Percentiles rank a stretch among this genome's conserved stretches.
phyloP scores from a whole-genome alignment of 75 land plant species.

The Cupressus sempervirens region DNA sequence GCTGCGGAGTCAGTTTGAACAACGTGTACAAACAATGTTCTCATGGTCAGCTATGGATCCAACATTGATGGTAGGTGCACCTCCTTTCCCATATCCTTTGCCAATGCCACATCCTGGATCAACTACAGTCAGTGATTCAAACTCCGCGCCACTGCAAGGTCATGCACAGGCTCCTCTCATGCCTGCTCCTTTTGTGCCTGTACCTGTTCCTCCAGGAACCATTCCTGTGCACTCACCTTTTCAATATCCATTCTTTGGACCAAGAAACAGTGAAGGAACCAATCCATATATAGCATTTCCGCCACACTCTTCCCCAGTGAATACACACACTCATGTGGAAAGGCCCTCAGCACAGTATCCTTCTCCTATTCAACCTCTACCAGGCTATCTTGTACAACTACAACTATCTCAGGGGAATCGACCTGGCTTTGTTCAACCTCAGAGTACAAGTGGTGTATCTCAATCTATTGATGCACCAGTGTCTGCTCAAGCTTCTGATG shows the following conservation, averaged over 20 bases:
- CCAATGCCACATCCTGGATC: slow-evolving; percentile 19
- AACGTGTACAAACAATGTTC: slow-evolving; percentile 56
- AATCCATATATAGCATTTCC: slow-evolving; percentile 57
- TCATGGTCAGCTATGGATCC: slow-evolving; percentile 86
- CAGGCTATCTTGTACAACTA: slow-evolving; percentile 14
- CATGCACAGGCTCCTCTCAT: slow-evolving; percentile 17
- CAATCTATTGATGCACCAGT: neutral
- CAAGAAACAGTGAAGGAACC: slow-evolving; percentile 47
- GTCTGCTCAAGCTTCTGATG: slow-evolving; percentile 3
- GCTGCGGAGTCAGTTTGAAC: slow-evolving; percentile 76
- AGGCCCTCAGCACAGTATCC: slow-evolving; percentile 52
- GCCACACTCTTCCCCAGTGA: slow-evolving; percentile 43
- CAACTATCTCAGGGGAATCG: slow-evolving; percentile 9
- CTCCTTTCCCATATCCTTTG: slow-evolving; percentile 55
- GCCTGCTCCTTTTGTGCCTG: slow-evolving; percentile 22
- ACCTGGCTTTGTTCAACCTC: slow-evolving; percentile 4
- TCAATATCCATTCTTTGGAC: slow-evolving; percentile 68
- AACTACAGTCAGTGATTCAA: slow-evolving; percentile 14
- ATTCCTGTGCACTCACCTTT: slow-evolving; percentile 70
- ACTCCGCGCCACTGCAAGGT: slow-evolving; percentile 15
- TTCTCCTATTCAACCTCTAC: slow-evolving; percentile 21
- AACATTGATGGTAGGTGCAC: slow-evolving; percentile 53
- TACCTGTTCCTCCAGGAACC: slow-evolving; percentile 58
- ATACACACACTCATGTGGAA: slow-evolving; percentile 51
- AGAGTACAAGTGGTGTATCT: slow-evolving; percentile 7